Evolutionary conservation across 140 eudicot species (phyloP).

Genomic region (Oenanthe javanica): DNA sequence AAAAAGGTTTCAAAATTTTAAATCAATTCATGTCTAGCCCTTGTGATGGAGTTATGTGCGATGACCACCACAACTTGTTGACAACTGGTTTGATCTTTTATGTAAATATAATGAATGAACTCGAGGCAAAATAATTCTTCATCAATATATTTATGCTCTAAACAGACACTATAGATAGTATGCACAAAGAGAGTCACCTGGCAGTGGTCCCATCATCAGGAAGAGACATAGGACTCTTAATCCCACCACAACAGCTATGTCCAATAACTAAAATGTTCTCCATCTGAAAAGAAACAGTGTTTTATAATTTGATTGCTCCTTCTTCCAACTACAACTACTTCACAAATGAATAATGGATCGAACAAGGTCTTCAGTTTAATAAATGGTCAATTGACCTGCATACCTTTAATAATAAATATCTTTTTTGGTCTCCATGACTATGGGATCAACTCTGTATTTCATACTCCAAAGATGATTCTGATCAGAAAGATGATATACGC

Average conservation of each 20-base stretch:
- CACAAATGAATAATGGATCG: too few species aligned
- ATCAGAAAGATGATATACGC: too few species aligned
- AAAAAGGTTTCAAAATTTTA: not conserved
- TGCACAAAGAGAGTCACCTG: conserved; percentile 30
- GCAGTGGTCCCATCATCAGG: conserved; percentile 84
- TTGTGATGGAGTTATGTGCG: not conserved
- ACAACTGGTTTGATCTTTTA: not conserved
- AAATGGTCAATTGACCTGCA: not conserved
- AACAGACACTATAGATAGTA: not conserved
- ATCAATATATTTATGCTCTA: not conserved
- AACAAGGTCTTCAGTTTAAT: not conserved
- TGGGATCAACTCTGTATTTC: not conserved
- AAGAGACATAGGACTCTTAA: conserved; percentile 90
- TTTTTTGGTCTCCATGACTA: not conserved
- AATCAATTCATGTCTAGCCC: not conserved
- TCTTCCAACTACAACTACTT: not conserved
- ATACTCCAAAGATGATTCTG: not conserved
- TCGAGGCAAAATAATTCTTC: not conserved
- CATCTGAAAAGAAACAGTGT: conserved; percentile 37
- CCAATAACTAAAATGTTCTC: conserved; percentile 90
- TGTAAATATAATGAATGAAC: not conserved
- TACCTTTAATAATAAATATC: not conserved
- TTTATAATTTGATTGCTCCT: not conserved
- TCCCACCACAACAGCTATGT: conserved; percentile 95
- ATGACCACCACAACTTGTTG: not conserved